These are phyloP conservation scores for Lachnellula occidentalis DNA, from an alignment of 2,329 filamentous ascomycete genomes.

Conservation along the genomic window DNA sequence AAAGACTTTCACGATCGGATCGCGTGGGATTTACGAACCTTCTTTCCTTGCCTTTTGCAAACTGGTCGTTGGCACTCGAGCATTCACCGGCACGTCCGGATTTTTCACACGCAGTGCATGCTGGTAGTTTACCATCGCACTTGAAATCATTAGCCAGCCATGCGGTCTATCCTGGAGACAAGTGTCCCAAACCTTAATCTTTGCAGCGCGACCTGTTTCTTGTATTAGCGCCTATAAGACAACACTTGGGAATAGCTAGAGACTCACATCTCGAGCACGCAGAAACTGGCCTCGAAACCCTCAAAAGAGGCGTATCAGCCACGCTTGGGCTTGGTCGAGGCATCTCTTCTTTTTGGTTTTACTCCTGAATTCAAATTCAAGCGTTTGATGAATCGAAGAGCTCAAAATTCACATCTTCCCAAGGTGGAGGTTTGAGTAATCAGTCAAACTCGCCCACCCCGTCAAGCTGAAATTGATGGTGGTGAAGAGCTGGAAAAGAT, in stretches of 20 bases:
- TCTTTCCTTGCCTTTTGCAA: conserved; percentile 88
- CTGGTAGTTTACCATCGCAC: conserved; percentile 93
- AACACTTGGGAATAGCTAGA: neutral
- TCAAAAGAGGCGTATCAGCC: conserved; percentile 49
- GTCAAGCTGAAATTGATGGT: too few relatives aligned
- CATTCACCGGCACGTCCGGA: conserved; percentile 82
- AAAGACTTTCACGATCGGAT: neutral
- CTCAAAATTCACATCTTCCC: neutral
- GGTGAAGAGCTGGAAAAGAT: too few relatives aligned
- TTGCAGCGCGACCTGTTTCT: conserved; percentile 66
- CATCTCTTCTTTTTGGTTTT: conserved; percentile 11
- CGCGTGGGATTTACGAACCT: conserved; percentile 48
- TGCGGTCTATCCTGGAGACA: neutral
- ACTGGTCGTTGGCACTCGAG: conserved; percentile 92
- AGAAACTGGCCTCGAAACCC: conserved; percentile 72
- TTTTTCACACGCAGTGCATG: conserved; percentile 92
- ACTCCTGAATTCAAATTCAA: neutral
- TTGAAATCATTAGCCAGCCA: conserved; percentile 32
- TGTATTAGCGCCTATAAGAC: conserved; percentile 1
- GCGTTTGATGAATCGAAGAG: neutral
- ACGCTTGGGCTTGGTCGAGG: conserved; percentile 19
- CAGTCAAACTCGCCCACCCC: too few relatives aligned
- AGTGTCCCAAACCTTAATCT: conserved; percentile 65
- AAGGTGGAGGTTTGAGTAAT: too few relatives aligned
- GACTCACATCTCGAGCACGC: conserved; percentile 69